Evolutionary conservation across 2,329 filamentous ascomycete genomes (phyloP).

Genomic region (Colletotrichum aenigma): DNA sequence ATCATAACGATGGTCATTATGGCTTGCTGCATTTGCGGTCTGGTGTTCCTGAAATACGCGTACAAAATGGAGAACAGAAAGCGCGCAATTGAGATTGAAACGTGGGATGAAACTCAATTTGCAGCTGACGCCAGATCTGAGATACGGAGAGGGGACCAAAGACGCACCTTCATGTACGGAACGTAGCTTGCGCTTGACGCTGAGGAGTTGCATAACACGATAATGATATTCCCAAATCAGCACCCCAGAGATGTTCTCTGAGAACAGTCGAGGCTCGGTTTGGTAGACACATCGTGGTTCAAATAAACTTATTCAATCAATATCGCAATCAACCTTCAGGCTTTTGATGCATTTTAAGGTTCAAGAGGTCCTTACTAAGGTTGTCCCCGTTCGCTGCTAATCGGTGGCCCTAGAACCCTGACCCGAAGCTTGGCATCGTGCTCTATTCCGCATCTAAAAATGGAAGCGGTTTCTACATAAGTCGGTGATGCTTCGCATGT

Average conservation of each 20-base stretch:
- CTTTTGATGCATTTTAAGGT: not conserved
- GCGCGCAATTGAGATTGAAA: constrained; percentile 7
- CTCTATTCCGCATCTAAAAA: not conserved
- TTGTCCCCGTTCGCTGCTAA: not conserved
- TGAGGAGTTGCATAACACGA: not conserved
- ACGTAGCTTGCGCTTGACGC: not conserved
- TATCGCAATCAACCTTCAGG: not conserved
- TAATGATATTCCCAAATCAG: not conserved
- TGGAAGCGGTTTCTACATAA: not conserved
- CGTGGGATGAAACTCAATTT: constrained; percentile 18
- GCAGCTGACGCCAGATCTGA: not conserved
- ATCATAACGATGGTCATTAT: constrained; percentile 23
- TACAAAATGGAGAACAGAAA: constrained; percentile 21
- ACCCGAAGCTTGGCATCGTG: not conserved
- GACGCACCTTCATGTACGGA: constrained; percentile 4
- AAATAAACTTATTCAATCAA: not conserved
- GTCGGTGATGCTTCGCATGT: not conserved
- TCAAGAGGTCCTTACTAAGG: not conserved
- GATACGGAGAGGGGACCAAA: constrained; percentile 5
- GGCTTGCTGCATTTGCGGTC: constrained; percentile 16
- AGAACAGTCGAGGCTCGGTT: not conserved
- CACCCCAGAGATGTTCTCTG: not conserved
- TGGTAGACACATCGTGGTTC: not conserved
- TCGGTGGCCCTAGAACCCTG: not conserved
- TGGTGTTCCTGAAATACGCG: constrained; percentile 18